Percentiles rank a stretch among this genome's conserved stretches.
Conservation (phyloP, 805 yeast genomes). For the Metschnikowia cerradonensis region DNA sequence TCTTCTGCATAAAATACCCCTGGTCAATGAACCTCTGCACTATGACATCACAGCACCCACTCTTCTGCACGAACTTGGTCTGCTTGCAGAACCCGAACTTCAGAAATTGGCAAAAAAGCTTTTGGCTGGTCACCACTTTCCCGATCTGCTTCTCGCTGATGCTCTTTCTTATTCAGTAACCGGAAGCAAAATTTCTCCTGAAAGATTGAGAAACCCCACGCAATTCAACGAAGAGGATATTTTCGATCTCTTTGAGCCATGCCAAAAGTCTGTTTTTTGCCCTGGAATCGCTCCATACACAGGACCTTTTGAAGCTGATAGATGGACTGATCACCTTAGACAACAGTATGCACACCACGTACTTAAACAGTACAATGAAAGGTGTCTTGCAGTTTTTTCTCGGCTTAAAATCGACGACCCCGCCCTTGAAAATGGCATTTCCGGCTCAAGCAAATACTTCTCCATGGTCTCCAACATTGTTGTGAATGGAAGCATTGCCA, state of each 20-base stretch:
- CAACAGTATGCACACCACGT: not conserved
- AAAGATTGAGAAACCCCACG: not conserved
- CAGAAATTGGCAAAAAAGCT: not conserved
- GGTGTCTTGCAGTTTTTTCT: slow-evolving; percentile 4
- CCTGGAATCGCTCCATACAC: slow-evolving; percentile 1
- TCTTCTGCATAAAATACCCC: not conserved
- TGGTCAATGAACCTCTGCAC: not conserved
- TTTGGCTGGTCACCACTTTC: not conserved
- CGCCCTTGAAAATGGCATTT: slow-evolving; percentile 11
- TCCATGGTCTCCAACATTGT: slow-evolving; percentile 12
- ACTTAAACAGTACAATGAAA: not conserved
- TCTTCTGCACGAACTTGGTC: slow-evolving; percentile 6
- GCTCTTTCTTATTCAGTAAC: not conserved
- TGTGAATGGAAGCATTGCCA: slow-evolving; percentile 10
- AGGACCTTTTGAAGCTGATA: not conserved
- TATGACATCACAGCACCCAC: not conserved
- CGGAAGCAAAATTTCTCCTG: not conserved
- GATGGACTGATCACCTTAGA: slow-evolving; percentile 1
- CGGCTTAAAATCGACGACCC: slow-evolving; percentile 15
- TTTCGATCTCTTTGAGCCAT: slow-evolving; percentile 10
- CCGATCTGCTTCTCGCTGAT: not conserved
- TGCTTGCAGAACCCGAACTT: not conserved
- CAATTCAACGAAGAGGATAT: slow-evolving; percentile 13
- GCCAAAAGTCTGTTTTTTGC: not conserved
- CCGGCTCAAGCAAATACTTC: slow-evolving; percentile 30